These are phyloP conservation scores for Suillus brevipes DNA, from an alignment of 768 basidiomycete genomes.

Conservation along the genomic window DNA sequence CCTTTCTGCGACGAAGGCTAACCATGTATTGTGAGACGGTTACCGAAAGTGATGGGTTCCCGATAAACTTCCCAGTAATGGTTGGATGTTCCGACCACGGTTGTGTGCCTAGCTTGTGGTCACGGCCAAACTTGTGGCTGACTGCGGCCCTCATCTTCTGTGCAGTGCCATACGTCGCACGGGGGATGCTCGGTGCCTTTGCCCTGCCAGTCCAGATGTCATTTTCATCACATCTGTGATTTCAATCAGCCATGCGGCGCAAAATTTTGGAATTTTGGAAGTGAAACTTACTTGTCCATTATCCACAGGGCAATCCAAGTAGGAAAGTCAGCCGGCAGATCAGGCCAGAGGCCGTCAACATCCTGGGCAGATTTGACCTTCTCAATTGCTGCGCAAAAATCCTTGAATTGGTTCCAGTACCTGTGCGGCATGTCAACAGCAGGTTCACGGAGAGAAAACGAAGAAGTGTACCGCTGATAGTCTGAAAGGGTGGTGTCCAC, in stretches of 20 bases:
- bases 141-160: slow-evolving; percentile 38
- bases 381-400: slow-evolving; percentile 14
- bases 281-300: slow-evolving; percentile 22
- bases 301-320: slow-evolving; percentile 30
- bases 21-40: no score
- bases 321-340: slow-evolving; percentile 19
- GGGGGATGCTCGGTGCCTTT: neutral
- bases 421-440: neutral
- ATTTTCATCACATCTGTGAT: slow-evolving; percentile 28
- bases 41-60: no score
- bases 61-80: slow-evolving; percentile 19
- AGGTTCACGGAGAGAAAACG: neutral
- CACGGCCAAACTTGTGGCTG: slow-evolving; percentile 31
- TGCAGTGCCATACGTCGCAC: slow-evolving; percentile 31
- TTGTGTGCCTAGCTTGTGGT: slow-evolving; percentile 23
- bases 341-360: slow-evolving; percentile 13
- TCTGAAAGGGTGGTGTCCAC: slow-evolving; percentile 29
- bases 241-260: neutral
- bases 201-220: slow-evolving; percentile 20
- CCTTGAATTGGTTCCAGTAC: slow-evolving; percentile 18
- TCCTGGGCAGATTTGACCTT: slow-evolving; percentile 15
- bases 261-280: no score
- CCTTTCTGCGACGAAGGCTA: slow-evolving; percentile 23
- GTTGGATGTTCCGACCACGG: slow-evolving; percentile 30
- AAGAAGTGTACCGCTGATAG: slow-evolving; percentile 27